Percentiles rank a stretch among this genome's conserved stretches.
Conservation (phyloP, 164 flowering plant species). For the Echeveria elegans region DNA sequence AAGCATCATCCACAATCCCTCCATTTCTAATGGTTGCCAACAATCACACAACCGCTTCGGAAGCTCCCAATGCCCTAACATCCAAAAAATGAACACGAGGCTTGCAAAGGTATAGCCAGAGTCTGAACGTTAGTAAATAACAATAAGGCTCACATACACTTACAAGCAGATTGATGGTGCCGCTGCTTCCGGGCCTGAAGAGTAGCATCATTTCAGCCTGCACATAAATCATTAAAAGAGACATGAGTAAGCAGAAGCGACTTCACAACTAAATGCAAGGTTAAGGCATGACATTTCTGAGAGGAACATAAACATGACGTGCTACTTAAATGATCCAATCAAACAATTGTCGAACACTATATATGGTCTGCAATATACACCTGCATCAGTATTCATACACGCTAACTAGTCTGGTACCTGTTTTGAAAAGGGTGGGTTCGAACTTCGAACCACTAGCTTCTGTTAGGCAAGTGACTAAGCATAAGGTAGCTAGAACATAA, state of each 20-base stretch:
- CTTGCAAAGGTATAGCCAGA: not conserved
- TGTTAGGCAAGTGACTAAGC: too few relatives aligned
- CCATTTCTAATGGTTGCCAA: not conserved
- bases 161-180: not conserved
- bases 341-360: not conserved
- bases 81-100: not conserved
- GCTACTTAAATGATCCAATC: not conserved
- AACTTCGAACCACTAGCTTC: not conserved
- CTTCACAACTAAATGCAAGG: not conserved
- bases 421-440: not conserved
- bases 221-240: not conserved
- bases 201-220: not conserved
- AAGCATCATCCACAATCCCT: not conserved
- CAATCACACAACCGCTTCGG: not conserved
- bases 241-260: not conserved
- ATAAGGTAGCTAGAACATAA: not conserved
- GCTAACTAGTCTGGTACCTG: not conserved
- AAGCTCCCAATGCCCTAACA: not conserved
- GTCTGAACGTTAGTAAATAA: not conserved
- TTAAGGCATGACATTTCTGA: not conserved
- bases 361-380: not conserved
- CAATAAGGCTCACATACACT: too few relatives aligned
- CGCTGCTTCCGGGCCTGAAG: not conserved
- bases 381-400: not conserved
- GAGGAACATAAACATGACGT: not conserved